Evolutionary conservation across 139 green algal species (phyloP), one percentile per base, ranked within the genome.

Genomic region (Picochlorum sp.): DNA sequence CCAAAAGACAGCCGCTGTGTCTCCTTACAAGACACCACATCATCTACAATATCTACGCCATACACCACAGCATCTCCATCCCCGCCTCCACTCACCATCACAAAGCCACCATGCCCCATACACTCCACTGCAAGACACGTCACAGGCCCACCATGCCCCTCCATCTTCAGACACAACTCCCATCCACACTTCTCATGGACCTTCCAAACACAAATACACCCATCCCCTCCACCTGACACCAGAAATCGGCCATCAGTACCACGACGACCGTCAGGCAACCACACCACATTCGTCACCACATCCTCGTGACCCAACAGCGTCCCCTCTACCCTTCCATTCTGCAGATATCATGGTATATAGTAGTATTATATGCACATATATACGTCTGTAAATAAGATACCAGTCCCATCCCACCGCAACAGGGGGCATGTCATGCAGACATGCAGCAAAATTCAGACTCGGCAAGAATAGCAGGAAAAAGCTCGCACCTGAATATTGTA

Each of bases 271-370:
- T 61, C 50, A 14, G 50, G 50, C 4, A 18, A 11, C 86, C 87
- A 96, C 20, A 61, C 61, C 49, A 92, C 70, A 56, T 88, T 94
- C 70, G 85, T 90, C 7, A 96, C 86, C 10, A 70, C 58, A 10
- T 67, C 77, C 2, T 69, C 82, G 65, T 95, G 88, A 0, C 89
- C 89, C n/a, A 76, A 64, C 26, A 96, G 58, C 1, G 79, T 84
- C 3, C 62, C 66, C 6, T 83, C 38, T 0, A 92, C 62, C 11
- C 70, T 51, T 1, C 74, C 72, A 26, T 62, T 67, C 79, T 91
- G 72, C 3, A 77, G 15, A 54, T 54, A 54, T 14, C 18, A 54
- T 54, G 24, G 24, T 28, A 28, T 28, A 3, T 28, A 28, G 3
- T 28, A 4, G 24, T 28, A 28, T 28, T 28, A 28, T 28, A 28